phyloP scores from a whole-genome alignment of 2,329 filamentous ascomycete genomes.

The Hymenoscyphus scutula region DNA sequence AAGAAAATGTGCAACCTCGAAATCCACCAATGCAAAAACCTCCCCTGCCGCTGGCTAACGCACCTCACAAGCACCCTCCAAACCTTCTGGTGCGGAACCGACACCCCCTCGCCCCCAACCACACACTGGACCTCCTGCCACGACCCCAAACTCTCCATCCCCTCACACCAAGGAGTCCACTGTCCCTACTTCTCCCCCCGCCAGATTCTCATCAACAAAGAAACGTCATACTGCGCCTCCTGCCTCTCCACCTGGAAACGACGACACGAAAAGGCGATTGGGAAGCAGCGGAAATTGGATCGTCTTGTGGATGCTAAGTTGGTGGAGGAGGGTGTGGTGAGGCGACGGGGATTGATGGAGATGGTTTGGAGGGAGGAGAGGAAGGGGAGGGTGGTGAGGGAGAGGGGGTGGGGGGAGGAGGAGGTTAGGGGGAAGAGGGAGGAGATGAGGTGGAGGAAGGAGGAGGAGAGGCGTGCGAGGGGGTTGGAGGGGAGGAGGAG shows the following conservation, averaged over 20 bases:
- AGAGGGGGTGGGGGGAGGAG: not conserved
- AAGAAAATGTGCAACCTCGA: slow-evolving; percentile 2
- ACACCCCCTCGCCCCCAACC: not conserved
- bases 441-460: not conserved
- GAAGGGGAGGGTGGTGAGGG: not conserved
- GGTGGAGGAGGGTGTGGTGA: not conserved
- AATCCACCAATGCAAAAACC: slow-evolving; percentile 1
- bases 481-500: not conserved
- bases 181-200: not conserved
- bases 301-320: not conserved
- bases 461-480: not conserved
- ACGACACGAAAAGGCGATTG: not conserved
- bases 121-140: slow-evolving; percentile 1
- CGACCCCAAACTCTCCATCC: not conserved
- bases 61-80: not conserved
- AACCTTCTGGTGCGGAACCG: not conserved
- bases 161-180: not conserved
- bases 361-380: not conserved
- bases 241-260: not conserved
- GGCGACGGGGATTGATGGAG: not conserved
- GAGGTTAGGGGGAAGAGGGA: not conserved
- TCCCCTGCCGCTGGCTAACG: not conserved
- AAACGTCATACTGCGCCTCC: not conserved
- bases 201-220: not conserved
- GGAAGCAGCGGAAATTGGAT: not conserved